A percentile compares a stretch with the other conserved stretches of the same genome.
These are phyloP conservation scores for Talaromyces nanjingensis DNA, from an alignment of 495 filamentous ascomycete genomes.

Conservation along the genomic window DNA sequence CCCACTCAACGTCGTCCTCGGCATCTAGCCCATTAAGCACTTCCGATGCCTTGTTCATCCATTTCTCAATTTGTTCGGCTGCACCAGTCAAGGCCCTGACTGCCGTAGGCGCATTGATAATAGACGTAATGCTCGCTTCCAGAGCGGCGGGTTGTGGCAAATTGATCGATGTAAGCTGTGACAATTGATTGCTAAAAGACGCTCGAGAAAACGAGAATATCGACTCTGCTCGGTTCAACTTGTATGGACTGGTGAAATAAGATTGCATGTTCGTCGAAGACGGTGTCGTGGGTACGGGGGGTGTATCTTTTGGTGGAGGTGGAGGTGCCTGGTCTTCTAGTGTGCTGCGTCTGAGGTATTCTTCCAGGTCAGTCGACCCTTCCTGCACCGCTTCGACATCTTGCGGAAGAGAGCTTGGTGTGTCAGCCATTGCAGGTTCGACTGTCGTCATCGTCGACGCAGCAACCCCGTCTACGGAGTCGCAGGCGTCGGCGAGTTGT, in stretches of 20 bases:
- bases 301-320: conserved; percentile 36
- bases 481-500: neutral
- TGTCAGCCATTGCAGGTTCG: conserved; percentile 19
- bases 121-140: conserved; percentile 71
- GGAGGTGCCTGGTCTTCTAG: conserved; percentile 28
- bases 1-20: conserved; percentile 97
- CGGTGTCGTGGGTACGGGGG: conserved; percentile 26
- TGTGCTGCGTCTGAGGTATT: conserved; percentile 37
- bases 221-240: conserved; percentile 59
- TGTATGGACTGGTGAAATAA: conserved; percentile 42
- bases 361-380: conserved; percentile 34
- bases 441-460: conserved; percentile 28
- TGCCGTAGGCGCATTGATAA: conserved; percentile 72
- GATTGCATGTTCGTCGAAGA: conserved; percentile 38
- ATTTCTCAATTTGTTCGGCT: conserved; percentile 83
- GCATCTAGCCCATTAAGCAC: conserved; percentile 79
- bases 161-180: conserved; percentile 75
- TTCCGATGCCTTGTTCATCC: conserved; percentile 85
- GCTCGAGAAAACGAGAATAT: conserved; percentile 84
- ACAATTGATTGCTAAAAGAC: conserved; percentile 85
- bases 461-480: conserved; percentile 6
- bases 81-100: conserved; percentile 69
- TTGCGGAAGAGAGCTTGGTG: neutral
- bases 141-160: conserved; percentile 77
- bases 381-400: neutral